Conservation (phyloP, 257 asterid species). For the Salvia rosmarinus region DNA sequence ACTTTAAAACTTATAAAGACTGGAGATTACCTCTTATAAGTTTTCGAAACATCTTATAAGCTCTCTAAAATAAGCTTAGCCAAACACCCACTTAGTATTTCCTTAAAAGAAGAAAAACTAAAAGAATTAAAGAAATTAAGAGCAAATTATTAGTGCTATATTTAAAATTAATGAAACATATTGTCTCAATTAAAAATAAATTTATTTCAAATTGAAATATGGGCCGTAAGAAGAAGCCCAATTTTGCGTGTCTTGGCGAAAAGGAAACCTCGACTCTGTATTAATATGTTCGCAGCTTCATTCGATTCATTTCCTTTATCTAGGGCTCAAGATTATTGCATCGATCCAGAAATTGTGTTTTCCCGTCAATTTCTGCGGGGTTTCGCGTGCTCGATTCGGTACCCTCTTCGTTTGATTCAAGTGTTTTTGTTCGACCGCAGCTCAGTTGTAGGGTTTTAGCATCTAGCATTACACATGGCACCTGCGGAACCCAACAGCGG, state of each 20-base stretch:
- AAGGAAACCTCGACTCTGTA: conserved; percentile 33
- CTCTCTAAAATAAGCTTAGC: too few relatives aligned
- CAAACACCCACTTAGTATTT: too few relatives aligned
- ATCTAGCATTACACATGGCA: conserved; percentile 40
- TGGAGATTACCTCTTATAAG: too few relatives aligned
- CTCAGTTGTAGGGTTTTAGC: conserved; percentile 42
- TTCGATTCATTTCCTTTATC: background rate
- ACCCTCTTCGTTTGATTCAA: background rate
- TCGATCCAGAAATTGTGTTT: conserved; percentile 17
- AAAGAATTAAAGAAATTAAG: background rate
- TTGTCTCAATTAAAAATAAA: background rate
- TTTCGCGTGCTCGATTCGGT: background rate
- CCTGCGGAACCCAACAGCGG: conserved; percentile 58
- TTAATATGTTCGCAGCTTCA: conserved; percentile 2
- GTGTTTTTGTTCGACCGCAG: conserved; percentile 3
- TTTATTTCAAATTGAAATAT: background rate
- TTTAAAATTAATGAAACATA: background rate
- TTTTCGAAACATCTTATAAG: too few relatives aligned
- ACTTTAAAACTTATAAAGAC: too few relatives aligned
- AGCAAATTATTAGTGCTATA: background rate
- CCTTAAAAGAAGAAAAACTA: too few relatives aligned
- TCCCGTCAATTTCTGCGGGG: background rate
- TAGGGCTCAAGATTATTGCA: conserved; percentile 28
- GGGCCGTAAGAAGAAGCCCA: conserved; percentile 29
- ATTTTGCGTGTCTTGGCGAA: conserved; percentile 24